A percentile compares a stretch with the other conserved stretches of the same genome.
These are phyloP conservation scores for Dryas octopetala DNA, from an alignment of 306 rosid species.

Conservation along the genomic window DNA sequence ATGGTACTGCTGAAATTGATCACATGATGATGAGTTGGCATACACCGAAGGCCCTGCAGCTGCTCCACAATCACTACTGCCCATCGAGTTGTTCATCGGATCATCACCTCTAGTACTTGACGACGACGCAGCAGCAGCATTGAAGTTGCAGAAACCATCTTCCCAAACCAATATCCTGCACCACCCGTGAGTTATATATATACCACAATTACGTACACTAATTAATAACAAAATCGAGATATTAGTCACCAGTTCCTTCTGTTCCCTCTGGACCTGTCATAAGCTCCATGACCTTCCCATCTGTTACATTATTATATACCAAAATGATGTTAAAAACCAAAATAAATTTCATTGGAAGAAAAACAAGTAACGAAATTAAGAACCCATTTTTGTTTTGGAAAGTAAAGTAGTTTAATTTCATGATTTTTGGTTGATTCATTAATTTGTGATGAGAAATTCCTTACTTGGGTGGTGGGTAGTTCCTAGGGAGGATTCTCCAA, in stretches of 20 bases:
- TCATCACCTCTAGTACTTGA: conserved; percentile 17
- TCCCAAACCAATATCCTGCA: conserved; percentile 98
- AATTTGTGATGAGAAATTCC: conserved; percentile 1
- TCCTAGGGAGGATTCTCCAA: conserved; percentile 99
- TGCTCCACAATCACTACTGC: conserved; percentile 33
- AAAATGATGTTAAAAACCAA: not conserved
- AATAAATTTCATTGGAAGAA: not conserved
- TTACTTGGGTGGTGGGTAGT: conserved; percentile 97
- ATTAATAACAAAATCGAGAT: not conserved
- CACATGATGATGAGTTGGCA: conserved; percentile 35
- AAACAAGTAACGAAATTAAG: too few species aligned
- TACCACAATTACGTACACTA: not conserved
- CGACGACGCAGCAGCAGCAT: conserved; percentile 43
- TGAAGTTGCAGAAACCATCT: conserved; percentile 98
- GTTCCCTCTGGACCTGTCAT: conserved; percentile 97
- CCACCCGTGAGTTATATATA: not conserved
- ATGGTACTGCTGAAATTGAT: conserved; percentile 67
- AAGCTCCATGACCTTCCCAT: conserved; percentile 97
- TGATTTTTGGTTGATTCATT: too few species aligned
- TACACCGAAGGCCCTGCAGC: conserved; percentile 44
- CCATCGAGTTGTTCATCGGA: conserved; percentile 47
- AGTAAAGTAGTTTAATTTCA: not conserved
- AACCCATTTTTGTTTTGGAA: not conserved
- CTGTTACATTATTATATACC: conserved; percentile 32
- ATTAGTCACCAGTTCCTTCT: conserved; percentile 80